Evolutionary conservation across 768 basidiomycete species (phyloP), one percentile per base, ranked within the genome.

Genomic region (Lentinus brumalis): DNA sequence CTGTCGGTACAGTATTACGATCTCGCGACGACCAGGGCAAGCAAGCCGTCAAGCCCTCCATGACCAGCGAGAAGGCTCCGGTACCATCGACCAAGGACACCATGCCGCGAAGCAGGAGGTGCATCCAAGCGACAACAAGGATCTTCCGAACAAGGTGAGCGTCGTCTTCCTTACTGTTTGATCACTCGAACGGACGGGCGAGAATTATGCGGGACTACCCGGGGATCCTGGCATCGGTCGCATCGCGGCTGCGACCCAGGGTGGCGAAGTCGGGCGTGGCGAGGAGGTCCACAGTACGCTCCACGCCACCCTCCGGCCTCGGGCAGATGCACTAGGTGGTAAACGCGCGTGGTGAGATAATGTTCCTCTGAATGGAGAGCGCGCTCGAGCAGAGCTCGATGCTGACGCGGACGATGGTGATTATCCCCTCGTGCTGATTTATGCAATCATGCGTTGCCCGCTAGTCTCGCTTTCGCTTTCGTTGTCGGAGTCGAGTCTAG

Each of bases 301-400:
- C 8, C 54, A 64, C 38, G 45, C 62, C 15, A 69, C 59, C 16
- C 59, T 67, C 3, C 49, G 40, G 18, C 67, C 68, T 3, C 68
- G 71, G 7, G 55, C 52, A 21, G 62, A 72, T 50, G 65, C 63
- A 16, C 63, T 69, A 15, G 71, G 68, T 4, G 40, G 57, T 26
- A 26, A 26, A 26, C 21, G 21, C 21, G 21, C 21, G 21, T 26
- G 21, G 21, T 26, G 21, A 26, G 21, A 26, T 26, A 26, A 26
- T 26, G 21, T 26, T 26, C 21, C 21, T 26, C 21, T 26, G 21
- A 26, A 26, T 26, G 21, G 61, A 10, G 57, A 31, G 2, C n/a
- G 15, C 15, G 61, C 57, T 10, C 61, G 61, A 21, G n/a, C 30
- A 3, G 57, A 59, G 26, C 42, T 42, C 15, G 50, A 31, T 6